phyloP scores from a whole-genome alignment of 164 flowering plant species.

The Umbellularia californica region DNA sequence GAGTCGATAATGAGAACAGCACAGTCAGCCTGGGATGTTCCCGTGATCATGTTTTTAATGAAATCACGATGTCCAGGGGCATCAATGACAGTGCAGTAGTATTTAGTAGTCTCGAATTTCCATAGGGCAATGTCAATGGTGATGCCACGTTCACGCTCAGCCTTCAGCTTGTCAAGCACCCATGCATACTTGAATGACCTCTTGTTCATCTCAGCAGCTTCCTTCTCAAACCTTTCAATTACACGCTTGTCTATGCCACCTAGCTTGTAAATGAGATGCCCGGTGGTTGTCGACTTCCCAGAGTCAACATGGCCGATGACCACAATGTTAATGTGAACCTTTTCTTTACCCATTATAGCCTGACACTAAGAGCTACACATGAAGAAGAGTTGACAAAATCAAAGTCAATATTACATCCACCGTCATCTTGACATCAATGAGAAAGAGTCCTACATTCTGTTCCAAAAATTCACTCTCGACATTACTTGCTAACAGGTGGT shows the following conservation, averaged over 20 bases:
- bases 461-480: too few relatives aligned
- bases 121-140: constrained; percentile 25
- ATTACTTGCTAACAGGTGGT: too few relatives aligned
- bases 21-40: constrained; percentile 17
- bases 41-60: constrained; percentile 26
- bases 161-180: constrained; percentile 16
- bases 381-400: neutral
- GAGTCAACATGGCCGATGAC: constrained; percentile 20
- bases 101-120: constrained; percentile 37
- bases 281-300: constrained; percentile 17
- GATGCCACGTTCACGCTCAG: constrained; percentile 19
- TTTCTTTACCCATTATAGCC: constrained; percentile 13
- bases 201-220: constrained; percentile 19
- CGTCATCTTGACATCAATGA: too few relatives aligned
- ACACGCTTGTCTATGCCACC: constrained; percentile 19
- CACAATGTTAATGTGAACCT: constrained; percentile 17
- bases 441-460: too few relatives aligned
- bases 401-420: too few relatives aligned
- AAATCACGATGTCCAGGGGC: constrained; percentile 30
- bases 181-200: constrained; percentile 20
- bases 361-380: neutral
- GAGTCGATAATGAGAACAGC: constrained; percentile 17
- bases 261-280: constrained; percentile 17
- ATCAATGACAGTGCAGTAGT: constrained; percentile 31
- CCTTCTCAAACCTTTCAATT: constrained; percentile 18